Percentiles rank a stretch among this genome's conserved stretches.
These are phyloP conservation scores for Podaxis rugospora DNA, from an alignment of 768 basidiomycete species.

Conservation along the genomic window DNA sequence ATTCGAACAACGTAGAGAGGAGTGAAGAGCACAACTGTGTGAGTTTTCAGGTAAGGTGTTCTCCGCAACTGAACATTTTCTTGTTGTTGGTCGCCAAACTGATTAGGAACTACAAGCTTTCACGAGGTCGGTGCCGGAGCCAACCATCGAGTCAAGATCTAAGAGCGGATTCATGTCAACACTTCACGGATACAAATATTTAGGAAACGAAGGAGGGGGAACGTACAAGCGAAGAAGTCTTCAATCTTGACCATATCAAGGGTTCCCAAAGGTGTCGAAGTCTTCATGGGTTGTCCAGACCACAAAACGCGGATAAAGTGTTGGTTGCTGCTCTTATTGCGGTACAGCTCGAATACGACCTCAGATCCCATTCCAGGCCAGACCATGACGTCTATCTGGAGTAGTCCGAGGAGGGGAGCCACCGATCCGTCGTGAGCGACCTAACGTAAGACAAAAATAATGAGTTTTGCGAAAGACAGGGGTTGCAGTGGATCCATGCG, in stretches of 20 bases:
- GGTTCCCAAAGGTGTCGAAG: constrained; percentile 41
- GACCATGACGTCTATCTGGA: constrained; percentile 46
- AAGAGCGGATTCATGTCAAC: not conserved
- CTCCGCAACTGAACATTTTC: not conserved
- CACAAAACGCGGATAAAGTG: constrained; percentile 45
- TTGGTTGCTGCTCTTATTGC: constrained; percentile 11
- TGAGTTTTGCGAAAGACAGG: not conserved
- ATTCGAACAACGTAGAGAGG: not conserved
- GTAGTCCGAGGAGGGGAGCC: constrained; percentile 41
- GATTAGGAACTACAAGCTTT: constrained; percentile 4
- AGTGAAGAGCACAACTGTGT: too few species aligned
- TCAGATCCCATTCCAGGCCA: constrained; percentile 45
- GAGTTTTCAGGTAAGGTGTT: not conserved
- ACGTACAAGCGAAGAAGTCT: constrained; percentile 39
- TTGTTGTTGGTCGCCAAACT: not conserved
- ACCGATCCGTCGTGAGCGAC: constrained; percentile 50
- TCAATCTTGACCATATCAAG: constrained; percentile 41
- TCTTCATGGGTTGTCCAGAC: constrained; percentile 46
- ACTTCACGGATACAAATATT: not conserved
- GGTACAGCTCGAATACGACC: constrained; percentile 45
- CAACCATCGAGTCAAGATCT: constrained; percentile 39
- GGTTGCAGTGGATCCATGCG: constrained; percentile 2
- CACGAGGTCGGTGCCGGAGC: constrained; percentile 28
- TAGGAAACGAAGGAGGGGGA: not conserved
- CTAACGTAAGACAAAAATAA: constrained; percentile 3